A percentile compares a stretch with the other conserved stretches of the same genome.
phyloP scores from a whole-genome alignment of 2,329 filamentous ascomycete species.

The Acephala macrosclerotiorum region DNA sequence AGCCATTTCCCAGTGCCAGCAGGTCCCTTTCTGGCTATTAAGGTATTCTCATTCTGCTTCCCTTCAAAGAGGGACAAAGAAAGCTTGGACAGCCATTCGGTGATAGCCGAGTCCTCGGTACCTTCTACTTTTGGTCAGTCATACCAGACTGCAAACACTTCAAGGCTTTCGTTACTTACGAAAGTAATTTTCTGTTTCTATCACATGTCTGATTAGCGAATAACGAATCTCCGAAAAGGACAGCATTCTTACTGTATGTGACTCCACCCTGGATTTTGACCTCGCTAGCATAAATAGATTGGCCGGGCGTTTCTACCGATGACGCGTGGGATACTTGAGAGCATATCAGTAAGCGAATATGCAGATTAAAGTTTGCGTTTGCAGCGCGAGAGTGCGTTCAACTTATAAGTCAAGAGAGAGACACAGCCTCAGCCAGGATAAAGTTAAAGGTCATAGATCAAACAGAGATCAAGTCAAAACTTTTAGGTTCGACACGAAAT shows the following conservation, averaged over 20 bases:
- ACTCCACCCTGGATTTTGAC: slow-evolving; percentile 11
- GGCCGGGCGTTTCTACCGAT: neutral
- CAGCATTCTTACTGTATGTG: slow-evolving; percentile 2
- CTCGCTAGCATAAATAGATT: slow-evolving; percentile 12
- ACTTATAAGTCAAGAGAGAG: neutral
- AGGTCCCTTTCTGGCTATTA: slow-evolving; percentile 8
- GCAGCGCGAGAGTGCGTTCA: neutral
- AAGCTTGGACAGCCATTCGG: neutral
- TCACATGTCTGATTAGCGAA: neutral
- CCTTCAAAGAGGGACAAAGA: slow-evolving; percentile 5
- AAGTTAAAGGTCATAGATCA: too few species aligned
- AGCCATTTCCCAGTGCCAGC: slow-evolving; percentile 3
- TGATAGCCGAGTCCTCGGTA: neutral
- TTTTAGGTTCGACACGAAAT: too few species aligned
- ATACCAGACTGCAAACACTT: neutral
- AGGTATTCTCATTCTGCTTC: slow-evolving; percentile 10
- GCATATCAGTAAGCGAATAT: neutral
- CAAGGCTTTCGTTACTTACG: neutral
- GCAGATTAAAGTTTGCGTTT: neutral
- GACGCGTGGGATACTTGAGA: slow-evolving; percentile 5
- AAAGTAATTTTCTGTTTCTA: neutral
- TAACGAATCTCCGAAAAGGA: neutral
- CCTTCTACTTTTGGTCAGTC: slow-evolving; percentile 4
- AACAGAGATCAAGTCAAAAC: too few species aligned
- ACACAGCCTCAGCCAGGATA: too few species aligned